These are phyloP conservation scores for Macrotyloma uniflorum DNA, from an alignment of 306 rosid genomes.

Conservation along the genomic window DNA sequence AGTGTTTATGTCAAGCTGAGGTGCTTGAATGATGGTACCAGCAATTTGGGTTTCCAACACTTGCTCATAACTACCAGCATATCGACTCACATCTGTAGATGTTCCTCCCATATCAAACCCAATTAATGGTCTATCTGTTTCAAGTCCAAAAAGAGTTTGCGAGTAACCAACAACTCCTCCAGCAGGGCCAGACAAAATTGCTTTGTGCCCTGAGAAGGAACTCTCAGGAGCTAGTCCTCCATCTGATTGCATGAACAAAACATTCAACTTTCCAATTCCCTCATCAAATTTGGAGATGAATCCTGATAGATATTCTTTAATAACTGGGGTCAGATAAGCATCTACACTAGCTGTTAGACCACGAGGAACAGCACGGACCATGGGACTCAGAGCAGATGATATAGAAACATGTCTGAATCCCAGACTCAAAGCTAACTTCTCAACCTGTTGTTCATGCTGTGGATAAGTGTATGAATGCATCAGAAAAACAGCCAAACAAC, in stretches of 20 bases:
- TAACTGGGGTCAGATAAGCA: conserved; percentile 96
- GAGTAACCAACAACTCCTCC: conserved; percentile 99
- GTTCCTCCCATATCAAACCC: conserved; percentile 99
- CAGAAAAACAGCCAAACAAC: conserved; percentile 86
- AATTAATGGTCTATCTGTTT: conserved; percentile 83
- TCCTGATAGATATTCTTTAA: conserved; percentile 90
- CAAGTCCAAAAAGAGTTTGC: conserved; percentile 84
- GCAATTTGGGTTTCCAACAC: conserved; percentile 94
- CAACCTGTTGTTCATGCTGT: conserved; percentile 69
- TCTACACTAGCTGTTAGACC: conserved; percentile 96
- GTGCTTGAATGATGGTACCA: conserved; percentile 92
- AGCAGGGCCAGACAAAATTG: conserved; percentile 95
- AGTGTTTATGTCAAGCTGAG: conserved; percentile 95
- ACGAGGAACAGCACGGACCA: conserved; percentile 97
- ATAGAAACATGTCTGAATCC: conserved; percentile 91
- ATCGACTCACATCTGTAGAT: conserved; percentile 96
- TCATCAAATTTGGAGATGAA: conserved; percentile 90
- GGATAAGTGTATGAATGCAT: conserved; percentile 93
- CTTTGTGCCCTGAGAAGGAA: conserved; percentile 93
- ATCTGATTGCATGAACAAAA: conserved; percentile 96
- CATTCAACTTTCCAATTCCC: conserved; percentile 72
- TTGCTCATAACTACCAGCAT: conserved; percentile 90
- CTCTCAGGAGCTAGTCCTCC: conserved; percentile 98
- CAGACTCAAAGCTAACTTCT: conserved; percentile 68
- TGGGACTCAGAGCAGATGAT: conserved; percentile 93